Evolutionary conservation across 2,329 filamentous ascomycete genomes (phyloP).

Genomic region (Lomentospora prolificans): DNA sequence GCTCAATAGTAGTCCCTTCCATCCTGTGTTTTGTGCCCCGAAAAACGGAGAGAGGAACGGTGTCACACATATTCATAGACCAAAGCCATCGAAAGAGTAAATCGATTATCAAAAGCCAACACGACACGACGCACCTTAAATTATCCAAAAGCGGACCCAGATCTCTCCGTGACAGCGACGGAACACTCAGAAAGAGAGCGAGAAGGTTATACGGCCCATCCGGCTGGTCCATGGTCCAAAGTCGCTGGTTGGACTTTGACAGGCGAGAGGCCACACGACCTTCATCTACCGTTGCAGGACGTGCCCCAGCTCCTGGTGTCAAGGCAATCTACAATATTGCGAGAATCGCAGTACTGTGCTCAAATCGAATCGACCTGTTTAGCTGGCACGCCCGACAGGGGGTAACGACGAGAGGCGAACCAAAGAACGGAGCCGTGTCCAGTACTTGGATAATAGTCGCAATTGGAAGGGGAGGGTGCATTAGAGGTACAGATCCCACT

Average conservation of each 20-base stretch:
- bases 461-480: background rate
- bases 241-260: background rate
- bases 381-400: background rate
- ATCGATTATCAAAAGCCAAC: no score
- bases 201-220: no score
- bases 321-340: constrained; percentile 1
- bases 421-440: background rate
- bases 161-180: background rate
- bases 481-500: background rate
- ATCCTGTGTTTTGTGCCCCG: background rate
- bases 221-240: background rate
- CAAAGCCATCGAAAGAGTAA: no score
- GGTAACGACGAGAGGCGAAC: background rate
- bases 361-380: background rate
- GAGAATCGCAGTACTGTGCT: background rate
- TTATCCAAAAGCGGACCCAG: background rate
- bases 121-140: constrained; percentile 1
- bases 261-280: background rate
- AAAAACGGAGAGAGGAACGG: background rate
- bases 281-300: constrained; percentile 1
- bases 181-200: no score
- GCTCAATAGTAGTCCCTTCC: no score
- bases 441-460: background rate
- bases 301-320: background rate
- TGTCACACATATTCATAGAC: no score